These are phyloP conservation scores for Corynespora cassiicola DNA, from an alignment of 2,329 filamentous ascomycete genomes.

Conservation along the genomic window DNA sequence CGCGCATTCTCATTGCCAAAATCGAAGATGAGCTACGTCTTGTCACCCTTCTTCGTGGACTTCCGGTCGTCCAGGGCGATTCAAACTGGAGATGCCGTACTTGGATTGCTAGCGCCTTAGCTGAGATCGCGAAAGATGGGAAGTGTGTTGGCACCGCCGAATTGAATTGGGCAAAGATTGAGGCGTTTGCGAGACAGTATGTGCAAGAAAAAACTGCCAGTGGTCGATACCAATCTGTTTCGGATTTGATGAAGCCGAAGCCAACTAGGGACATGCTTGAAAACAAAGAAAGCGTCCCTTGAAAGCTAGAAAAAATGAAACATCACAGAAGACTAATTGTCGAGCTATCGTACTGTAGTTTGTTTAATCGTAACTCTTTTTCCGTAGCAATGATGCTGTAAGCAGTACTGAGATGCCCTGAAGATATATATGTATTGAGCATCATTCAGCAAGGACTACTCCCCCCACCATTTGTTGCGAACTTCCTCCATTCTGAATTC, in stretches of 20 bases:
- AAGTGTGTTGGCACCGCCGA: constrained; percentile 46
- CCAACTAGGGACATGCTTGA: constrained; percentile 36
- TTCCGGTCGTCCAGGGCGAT: constrained; percentile 44
- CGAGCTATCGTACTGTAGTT: not conserved
- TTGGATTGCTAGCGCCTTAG: constrained; percentile 48
- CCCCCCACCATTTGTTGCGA: constrained; percentile 48
- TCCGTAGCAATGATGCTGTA: no score
- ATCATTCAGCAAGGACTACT: no score
- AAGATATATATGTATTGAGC: no score
- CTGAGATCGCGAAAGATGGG: constrained; percentile 41
- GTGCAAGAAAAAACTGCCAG: constrained; percentile 39
- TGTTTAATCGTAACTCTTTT: no score
- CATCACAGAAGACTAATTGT: not conserved
- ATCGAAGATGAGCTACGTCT: constrained; percentile 44
- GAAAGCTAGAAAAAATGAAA: constrained; percentile 2
- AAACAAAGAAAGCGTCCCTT: constrained; percentile 26
- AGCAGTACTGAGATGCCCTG: no score
- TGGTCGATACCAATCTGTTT: constrained; percentile 20
- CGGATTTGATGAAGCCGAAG: constrained; percentile 21
- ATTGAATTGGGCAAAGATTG: constrained; percentile 48
- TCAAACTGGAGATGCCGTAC: constrained; percentile 48
- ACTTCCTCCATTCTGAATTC: constrained; percentile 51
- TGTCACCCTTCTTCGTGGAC: constrained; percentile 34
- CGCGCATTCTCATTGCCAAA: constrained; percentile 49
- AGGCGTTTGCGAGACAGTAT: constrained; percentile 44